A percentile compares a stretch with the other conserved stretches of the same genome.
These are phyloP conservation scores for Chrysophaeum taylorii DNA, from an alignment of 352 stramenopile species.

Conservation along the genomic window DNA sequence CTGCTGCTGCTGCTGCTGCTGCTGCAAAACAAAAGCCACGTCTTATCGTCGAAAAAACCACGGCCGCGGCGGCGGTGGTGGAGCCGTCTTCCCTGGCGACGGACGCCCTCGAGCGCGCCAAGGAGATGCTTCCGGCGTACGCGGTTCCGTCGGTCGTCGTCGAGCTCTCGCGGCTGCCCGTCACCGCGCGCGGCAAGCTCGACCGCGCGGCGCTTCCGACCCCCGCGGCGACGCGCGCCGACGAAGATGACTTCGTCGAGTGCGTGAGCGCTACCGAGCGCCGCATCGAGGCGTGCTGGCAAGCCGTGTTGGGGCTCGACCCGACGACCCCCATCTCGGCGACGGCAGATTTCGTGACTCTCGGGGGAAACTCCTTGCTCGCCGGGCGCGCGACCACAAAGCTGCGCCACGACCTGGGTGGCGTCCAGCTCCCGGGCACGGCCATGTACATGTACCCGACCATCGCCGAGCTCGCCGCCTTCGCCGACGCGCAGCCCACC, in stretches of 20 bases:
- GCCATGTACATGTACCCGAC: not conserved
- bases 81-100: too few relatives aligned
- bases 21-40: too few relatives aligned
- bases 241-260: not conserved
- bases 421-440: not conserved
- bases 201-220: constrained; percentile 12
- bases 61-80: too few relatives aligned
- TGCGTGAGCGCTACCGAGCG: not conserved
- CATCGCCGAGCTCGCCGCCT: not conserved
- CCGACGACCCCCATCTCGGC: not conserved
- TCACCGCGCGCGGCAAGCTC: constrained; percentile 25
- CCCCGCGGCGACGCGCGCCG: not conserved
- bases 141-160: constrained; percentile 27
- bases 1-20: too few relatives aligned
- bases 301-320: not conserved
- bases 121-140: constrained; percentile 29
- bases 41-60: too few relatives aligned
- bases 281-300: not conserved
- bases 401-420: not conserved
- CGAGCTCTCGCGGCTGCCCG: constrained; percentile 21
- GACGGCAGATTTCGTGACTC: not conserved
- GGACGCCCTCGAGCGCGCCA: constrained; percentile 23
- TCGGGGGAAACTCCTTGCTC: constrained; percentile 7
- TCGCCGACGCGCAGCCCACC: too few relatives aligned
- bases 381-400: not conserved